A percentile compares a stretch with the other conserved stretches of the same genome.
These are phyloP conservation scores for Calonectria pseudoreteaudii DNA, from an alignment of 2,329 filamentous ascomycete species.

Conservation along the genomic window DNA sequence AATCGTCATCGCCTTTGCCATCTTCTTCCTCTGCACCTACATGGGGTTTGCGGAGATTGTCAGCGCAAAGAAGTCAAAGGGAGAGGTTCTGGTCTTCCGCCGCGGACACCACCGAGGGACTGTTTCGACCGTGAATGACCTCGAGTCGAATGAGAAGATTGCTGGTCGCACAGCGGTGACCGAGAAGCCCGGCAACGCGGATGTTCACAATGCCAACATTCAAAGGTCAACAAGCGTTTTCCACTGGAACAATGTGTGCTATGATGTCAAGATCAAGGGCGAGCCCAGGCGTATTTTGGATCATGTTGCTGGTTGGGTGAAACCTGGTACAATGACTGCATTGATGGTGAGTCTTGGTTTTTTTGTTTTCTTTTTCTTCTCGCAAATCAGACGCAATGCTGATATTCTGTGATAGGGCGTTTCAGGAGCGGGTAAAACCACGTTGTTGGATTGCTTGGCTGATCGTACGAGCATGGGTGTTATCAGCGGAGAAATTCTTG, in stretches of 20 bases:
- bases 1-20: slow-evolving; percentile 63
- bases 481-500: slow-evolving; percentile 81
- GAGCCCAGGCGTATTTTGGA: slow-evolving; percentile 80
- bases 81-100: slow-evolving; percentile 70
- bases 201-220: slow-evolving; percentile 37
- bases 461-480: slow-evolving; percentile 87
- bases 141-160: slow-evolving; percentile 24
- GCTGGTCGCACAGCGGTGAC: slow-evolving; percentile 18
- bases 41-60: slow-evolving; percentile 62
- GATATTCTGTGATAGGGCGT: slow-evolving; percentile 54
- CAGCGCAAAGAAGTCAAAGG: slow-evolving; percentile 66
- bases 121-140: background rate
- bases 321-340: slow-evolving; percentile 86
- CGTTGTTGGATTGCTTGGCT: slow-evolving; percentile 83
- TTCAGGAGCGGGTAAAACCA: slow-evolving; percentile 89
- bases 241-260: slow-evolving; percentile 85
- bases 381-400: background rate
- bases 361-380: too few species aligned
- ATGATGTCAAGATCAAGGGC: slow-evolving; percentile 77
- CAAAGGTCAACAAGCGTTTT: slow-evolving; percentile 76
- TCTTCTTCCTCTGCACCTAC: slow-evolving; percentile 61
- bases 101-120: slow-evolving; percentile 48
- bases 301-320: slow-evolving; percentile 89
- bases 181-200: slow-evolving; percentile 28
- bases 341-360: slow-evolving; percentile 69